These are phyloP conservation scores for Centrapalus pauciflorus DNA, from an alignment of 129 eudicot species.

Conservation along the genomic window DNA sequence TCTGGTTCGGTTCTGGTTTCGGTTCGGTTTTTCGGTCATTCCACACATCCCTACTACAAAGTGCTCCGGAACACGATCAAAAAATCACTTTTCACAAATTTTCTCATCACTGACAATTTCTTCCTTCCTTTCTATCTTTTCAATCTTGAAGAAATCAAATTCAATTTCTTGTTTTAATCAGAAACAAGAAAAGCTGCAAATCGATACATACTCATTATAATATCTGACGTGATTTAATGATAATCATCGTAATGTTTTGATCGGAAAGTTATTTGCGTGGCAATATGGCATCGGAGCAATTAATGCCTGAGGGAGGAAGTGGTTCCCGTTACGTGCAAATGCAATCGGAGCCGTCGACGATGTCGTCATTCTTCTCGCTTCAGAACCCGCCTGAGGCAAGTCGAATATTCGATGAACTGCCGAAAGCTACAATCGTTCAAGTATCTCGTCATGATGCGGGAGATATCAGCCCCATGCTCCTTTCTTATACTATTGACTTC, in stretches of 20 bases:
- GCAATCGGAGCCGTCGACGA: slow-evolving; percentile 61
- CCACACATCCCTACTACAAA: too few species aligned
- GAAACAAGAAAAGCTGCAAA: not conserved
- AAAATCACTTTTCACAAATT: slow-evolving; percentile 19
- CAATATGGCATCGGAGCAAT: slow-evolving; percentile 63
- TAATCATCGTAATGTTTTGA: not conserved
- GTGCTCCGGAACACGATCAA: slow-evolving; percentile 29
- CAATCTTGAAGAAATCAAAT: not conserved
- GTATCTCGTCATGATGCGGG: slow-evolving; percentile 90
- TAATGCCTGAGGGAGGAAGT: slow-evolving; percentile 48
- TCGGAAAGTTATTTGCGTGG: slow-evolving; percentile 19
- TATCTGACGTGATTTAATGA: not conserved
- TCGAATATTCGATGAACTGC: slow-evolving; percentile 86
- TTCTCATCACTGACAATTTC: slow-evolving; percentile 2
- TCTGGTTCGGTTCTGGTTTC: too few species aligned
- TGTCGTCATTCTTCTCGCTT: slow-evolving; percentile 56
- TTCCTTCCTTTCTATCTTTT: not conserved
- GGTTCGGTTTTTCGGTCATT: too few species aligned
- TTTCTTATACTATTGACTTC: slow-evolving; percentile 72
- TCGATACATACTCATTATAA: not conserved
- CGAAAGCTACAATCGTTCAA: slow-evolving; percentile 59
- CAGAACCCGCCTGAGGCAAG: slow-evolving; percentile 53
- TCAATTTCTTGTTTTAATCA: slow-evolving; percentile 2
- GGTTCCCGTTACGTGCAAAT: slow-evolving; percentile 62
- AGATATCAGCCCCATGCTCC: slow-evolving; percentile 80